phyloP scores from a whole-genome alignment of 208 protist genomes.

The Ichthyophonus hoferi region DNA sequence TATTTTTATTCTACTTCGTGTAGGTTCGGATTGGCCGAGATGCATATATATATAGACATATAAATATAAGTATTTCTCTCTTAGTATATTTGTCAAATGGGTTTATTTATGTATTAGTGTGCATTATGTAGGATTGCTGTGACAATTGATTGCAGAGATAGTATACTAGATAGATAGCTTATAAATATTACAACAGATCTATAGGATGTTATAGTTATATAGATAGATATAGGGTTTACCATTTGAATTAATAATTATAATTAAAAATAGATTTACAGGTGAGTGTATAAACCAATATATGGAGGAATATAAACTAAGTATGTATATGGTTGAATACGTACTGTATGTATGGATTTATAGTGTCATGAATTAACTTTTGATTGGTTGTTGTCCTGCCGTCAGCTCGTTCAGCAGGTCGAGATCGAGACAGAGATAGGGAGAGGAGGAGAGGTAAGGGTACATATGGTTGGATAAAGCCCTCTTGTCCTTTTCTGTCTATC shows the following conservation, averaged over 20 bases:
- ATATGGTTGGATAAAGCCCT: not conserved
- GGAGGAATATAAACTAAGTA: not conserved
- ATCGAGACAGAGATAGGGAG: not conserved
- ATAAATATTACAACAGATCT: no score
- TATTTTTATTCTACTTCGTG: no score
- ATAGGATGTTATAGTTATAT: not conserved
- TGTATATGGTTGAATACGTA: not conserved
- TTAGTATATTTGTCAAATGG: no score
- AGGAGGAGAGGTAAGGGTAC: not conserved
- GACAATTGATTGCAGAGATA: no score
- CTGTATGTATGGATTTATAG: no score
- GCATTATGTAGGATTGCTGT: not conserved
- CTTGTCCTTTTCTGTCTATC: not conserved
- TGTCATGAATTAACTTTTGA: no score
- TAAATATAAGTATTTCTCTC: no score
- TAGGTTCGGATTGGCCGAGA: no score
- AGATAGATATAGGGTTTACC: not conserved
- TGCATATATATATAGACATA: no score
- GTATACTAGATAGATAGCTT: no score
- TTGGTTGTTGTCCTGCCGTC: no score
- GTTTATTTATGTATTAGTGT: no score
- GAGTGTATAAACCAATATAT: not conserved
- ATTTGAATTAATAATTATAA: not conserved
- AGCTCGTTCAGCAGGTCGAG: not conserved
- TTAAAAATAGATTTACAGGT: not conserved